phyloP scores from a whole-genome alignment of 179 eudicot species.

The Spinacia oleracea region DNA sequence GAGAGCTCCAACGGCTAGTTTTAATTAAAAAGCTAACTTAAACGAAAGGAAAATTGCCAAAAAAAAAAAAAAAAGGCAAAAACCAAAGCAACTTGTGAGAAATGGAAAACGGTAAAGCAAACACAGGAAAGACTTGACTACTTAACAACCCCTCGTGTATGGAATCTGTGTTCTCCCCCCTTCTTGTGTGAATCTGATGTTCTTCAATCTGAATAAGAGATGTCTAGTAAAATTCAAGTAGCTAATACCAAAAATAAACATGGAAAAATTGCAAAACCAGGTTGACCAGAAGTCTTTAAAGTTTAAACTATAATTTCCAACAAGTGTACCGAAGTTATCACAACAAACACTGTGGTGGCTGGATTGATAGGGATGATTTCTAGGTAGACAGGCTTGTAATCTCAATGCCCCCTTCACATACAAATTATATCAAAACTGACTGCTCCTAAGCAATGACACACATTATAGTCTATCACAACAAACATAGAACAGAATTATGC shows the following conservation, averaged over 20 bases:
- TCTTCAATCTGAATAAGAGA: not conserved
- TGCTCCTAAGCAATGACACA: not conserved
- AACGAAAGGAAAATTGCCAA: no score
- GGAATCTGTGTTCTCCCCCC: not conserved
- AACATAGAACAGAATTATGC: not conserved
- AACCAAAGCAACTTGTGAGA: not conserved
- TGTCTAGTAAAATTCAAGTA: not conserved
- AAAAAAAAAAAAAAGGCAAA: no score
- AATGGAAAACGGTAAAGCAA: not conserved
- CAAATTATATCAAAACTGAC: not conserved
- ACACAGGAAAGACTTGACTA: slow-evolving; percentile 4
- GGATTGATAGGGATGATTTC: not conserved
- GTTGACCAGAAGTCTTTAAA: not conserved
- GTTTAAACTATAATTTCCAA: not conserved
- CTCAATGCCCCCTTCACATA: not conserved
- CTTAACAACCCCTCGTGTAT: not conserved
- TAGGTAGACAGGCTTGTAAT: not conserved
- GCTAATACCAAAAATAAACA: not conserved
- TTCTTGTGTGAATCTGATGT: not conserved
- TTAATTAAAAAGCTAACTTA: no score
- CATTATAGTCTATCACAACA: not conserved
- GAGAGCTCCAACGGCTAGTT: no score
- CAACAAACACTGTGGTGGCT: not conserved
- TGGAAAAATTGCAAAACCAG: not conserved
- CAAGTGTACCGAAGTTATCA: not conserved